Conservation (phyloP, 2,329 filamentous ascomycete genomes). For the Polytolypa hystricis region DNA sequence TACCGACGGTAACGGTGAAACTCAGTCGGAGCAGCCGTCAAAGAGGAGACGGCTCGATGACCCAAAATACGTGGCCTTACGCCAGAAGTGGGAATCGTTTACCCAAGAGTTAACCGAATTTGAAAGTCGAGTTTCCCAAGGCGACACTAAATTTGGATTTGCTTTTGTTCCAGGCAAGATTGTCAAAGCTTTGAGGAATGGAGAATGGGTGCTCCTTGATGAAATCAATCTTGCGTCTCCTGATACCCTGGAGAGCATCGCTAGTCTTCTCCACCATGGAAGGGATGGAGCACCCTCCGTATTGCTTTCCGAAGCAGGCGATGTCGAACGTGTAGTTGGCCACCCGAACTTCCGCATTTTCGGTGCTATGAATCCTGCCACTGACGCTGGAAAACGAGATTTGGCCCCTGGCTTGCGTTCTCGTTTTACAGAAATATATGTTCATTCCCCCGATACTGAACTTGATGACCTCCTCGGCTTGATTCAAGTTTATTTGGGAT, state of each 20-base stretch:
- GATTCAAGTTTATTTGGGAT: slow-evolving; percentile 76
- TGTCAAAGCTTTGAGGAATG: slow-evolving; percentile 88
- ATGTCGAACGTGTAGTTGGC: slow-evolving; percentile 77
- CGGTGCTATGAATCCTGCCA: slow-evolving; percentile 97
- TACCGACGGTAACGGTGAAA: slow-evolving; percentile 29
- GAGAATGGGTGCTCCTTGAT: slow-evolving; percentile 92
- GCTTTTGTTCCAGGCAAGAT: slow-evolving; percentile 94
- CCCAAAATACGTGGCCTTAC: slow-evolving; percentile 42
- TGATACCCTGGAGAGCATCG: slow-evolving; percentile 88
- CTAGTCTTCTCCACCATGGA: slow-evolving; percentile 70
- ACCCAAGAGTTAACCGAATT: slow-evolving; percentile 63
- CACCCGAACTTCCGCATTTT: slow-evolving; percentile 94
- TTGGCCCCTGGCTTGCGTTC: slow-evolving; percentile 79
- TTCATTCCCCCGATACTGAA: slow-evolving; percentile 79
- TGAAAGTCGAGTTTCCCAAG: slow-evolving; percentile 62
- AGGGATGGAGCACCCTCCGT: slow-evolving; percentile 65
- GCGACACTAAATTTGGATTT: slow-evolving; percentile 74
- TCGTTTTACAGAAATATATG: slow-evolving; percentile 90
- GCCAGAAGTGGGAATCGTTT: slow-evolving; percentile 72
- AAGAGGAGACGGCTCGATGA: slow-evolving; percentile 60
- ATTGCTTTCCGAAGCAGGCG: slow-evolving; percentile 82
- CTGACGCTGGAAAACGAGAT: slow-evolving; percentile 92
- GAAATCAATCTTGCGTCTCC: slow-evolving; percentile 95
- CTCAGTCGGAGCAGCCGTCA: slow-evolving; percentile 47
- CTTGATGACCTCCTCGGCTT: slow-evolving; percentile 77